phyloP scores from a whole-genome alignment of 805 yeast species.

The Metschnikowia santaceciliae region DNA sequence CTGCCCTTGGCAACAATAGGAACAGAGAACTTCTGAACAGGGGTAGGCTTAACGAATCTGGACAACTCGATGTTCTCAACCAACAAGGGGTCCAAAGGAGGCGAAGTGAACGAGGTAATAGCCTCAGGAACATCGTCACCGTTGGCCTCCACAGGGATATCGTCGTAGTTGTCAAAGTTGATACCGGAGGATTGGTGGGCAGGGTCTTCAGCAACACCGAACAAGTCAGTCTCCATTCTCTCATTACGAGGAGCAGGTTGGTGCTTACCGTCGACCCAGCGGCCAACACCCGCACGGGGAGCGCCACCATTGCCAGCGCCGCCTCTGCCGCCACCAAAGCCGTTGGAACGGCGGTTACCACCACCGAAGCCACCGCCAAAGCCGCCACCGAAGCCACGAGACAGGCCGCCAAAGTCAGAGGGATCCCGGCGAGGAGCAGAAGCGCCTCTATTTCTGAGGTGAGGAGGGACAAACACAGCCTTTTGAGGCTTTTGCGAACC shows the following conservation, averaged over 20 bases:
- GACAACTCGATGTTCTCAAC: slow-evolving; percentile 85
- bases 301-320: slow-evolving; percentile 17
- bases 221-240: slow-evolving; percentile 71
- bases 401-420: slow-evolving; percentile 17
- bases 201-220: slow-evolving; percentile 76
- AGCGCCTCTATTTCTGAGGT: slow-evolving; percentile 32
- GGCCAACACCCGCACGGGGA: slow-evolving; percentile 61
- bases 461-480: slow-evolving; percentile 29
- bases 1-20: slow-evolving; percentile 87
- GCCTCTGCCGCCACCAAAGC: slow-evolving; percentile 25
- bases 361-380: slow-evolving; percentile 16
- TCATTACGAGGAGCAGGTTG: slow-evolving; percentile 73
- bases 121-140: slow-evolving; percentile 96
- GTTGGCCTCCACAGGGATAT: slow-evolving; percentile 96
- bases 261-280: slow-evolving; percentile 84
- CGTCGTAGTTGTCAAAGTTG: slow-evolving; percentile 97
- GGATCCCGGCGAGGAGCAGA: slow-evolving; percentile 30
- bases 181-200: slow-evolving; percentile 89
- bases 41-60: slow-evolving; percentile 93
- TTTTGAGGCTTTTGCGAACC: slow-evolving; percentile 18
- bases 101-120: slow-evolving; percentile 78
- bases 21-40: slow-evolving; percentile 90
- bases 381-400: slow-evolving; percentile 11
- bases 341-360: slow-evolving; percentile 28
- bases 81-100: slow-evolving; percentile 84